Conservation (phyloP, 306 rosid genomes). For the Begonia loranthoides region DNA sequence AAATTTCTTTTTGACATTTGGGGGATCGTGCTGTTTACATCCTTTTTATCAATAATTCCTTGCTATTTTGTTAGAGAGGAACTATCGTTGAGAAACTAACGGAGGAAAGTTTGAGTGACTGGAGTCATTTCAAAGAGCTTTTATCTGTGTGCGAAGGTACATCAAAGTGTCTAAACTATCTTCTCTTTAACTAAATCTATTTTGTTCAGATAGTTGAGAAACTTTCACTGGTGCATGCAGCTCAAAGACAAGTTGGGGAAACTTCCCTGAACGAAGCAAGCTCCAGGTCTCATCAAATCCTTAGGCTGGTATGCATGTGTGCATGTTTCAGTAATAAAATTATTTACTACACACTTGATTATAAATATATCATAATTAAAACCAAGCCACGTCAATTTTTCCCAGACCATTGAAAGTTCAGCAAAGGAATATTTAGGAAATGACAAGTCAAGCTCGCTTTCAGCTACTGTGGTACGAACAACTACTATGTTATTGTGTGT, state of each 20-base stretch:
- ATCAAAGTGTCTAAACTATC: conserved; percentile 7
- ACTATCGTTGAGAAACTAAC: conserved; percentile 82
- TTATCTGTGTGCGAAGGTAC: conserved; percentile 77
- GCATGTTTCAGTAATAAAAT: conserved; percentile 2
- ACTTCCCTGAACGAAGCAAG: conserved; percentile 93
- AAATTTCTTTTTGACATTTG: conserved; percentile 13
- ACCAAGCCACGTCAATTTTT: not conserved
- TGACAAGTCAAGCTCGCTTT: conserved; percentile 83
- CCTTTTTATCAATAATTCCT: not conserved
- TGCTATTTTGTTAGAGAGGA: conserved; percentile 60
- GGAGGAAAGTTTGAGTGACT: conserved; percentile 69
- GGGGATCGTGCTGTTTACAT: not conserved
- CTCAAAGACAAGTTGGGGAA: conserved; percentile 97
- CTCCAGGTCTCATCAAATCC: conserved; percentile 99
- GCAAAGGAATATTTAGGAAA: conserved; percentile 77
- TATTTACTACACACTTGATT: not conserved
- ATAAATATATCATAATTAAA: not conserved
- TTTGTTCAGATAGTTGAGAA: not conserved
- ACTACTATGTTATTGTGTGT: conserved; percentile 2
- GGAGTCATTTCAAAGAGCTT: conserved; percentile 81
- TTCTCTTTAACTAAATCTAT: not conserved
- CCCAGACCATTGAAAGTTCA: conserved; percentile 91
- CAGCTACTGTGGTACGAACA: conserved; percentile 80
- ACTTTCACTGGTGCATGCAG: conserved; percentile 24
- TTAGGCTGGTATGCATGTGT: conserved; percentile 55